These are phyloP conservation scores for Hypoxylon sp. DNA, from an alignment of 2,329 filamentous ascomycete species.

Conservation along the genomic window DNA sequence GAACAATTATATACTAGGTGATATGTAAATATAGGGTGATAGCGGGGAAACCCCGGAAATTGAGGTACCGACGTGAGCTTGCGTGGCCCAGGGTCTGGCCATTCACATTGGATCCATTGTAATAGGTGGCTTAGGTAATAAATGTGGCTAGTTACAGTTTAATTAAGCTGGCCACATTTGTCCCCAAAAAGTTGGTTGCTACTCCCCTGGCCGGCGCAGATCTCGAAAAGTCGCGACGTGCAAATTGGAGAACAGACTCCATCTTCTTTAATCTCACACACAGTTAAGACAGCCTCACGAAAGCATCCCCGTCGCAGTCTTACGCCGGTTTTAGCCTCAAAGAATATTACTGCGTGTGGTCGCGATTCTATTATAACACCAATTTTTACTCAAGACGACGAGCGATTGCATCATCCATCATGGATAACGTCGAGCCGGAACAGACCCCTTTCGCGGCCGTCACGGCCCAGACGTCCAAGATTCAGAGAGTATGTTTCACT, in stretches of 20 bases:
- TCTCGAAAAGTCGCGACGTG: slow-evolving; percentile 45
- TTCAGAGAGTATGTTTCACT: slow-evolving; percentile 73
- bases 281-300: not conserved
- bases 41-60: slow-evolving; percentile 14
- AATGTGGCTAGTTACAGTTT: slow-evolving; percentile 33
- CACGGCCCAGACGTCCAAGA: slow-evolving; percentile 83
- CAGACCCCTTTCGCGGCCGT: slow-evolving; percentile 93
- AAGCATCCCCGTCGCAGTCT: slow-evolving; percentile 6
- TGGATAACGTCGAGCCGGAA: slow-evolving; percentile 91
- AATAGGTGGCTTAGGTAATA: slow-evolving; percentile 24
- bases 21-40: slow-evolving; percentile 24
- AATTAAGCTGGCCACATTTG: slow-evolving; percentile 42
- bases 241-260: slow-evolving; percentile 30
- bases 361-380: not conserved
- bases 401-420: slow-evolving; percentile 56
- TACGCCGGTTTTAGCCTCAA: not conserved
- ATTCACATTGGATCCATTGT: slow-evolving; percentile 21
- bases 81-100: slow-evolving; percentile 19
- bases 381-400: slow-evolving; percentile 11
- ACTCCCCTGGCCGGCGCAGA: slow-evolving; percentile 35
- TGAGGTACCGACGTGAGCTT: slow-evolving; percentile 5
- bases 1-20: slow-evolving; percentile 8
- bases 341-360: not conserved
- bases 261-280: slow-evolving; percentile 13
- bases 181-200: slow-evolving; percentile 24